phyloP scores from a whole-genome alignment of 192 early-diverging fungal genomes.

The Podila verticillata region DNA sequence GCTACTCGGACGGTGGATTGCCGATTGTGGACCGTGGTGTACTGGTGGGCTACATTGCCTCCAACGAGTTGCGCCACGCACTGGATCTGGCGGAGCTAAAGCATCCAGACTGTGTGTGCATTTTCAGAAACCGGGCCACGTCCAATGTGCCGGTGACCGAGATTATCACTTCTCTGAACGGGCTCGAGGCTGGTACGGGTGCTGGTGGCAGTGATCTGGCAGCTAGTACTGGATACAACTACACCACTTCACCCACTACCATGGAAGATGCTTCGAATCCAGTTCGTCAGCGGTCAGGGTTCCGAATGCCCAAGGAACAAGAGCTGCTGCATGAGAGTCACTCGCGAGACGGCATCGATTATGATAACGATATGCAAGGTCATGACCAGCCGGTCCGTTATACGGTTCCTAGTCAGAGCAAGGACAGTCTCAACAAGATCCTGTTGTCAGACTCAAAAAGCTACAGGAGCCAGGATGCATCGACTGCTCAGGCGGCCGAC shows the following conservation, averaged over 20 bases:
- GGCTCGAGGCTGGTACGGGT: not conserved
- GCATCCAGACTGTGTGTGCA: constrained; percentile 56
- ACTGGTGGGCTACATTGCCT: constrained; percentile 85
- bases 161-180: constrained; percentile 48
- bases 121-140: constrained; percentile 60
- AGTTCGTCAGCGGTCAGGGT: not conserved
- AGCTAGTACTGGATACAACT: no score
- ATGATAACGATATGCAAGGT: constrained; percentile 40
- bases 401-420: not conserved
- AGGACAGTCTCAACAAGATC: constrained; percentile 2
- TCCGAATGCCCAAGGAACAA: not conserved
- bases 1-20: constrained; percentile 80
- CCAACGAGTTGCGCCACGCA: constrained; percentile 81
- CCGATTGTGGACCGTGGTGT: constrained; percentile 67
- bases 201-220: not conserved
- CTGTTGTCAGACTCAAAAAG: constrained; percentile 14
- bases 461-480: not conserved
- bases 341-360: constrained; percentile 1
- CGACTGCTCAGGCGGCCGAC: not conserved
- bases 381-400: constrained; percentile 20
- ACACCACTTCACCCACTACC: no score
- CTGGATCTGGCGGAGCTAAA: constrained; percentile 57
- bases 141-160: constrained; percentile 52
- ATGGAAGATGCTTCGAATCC: not conserved
- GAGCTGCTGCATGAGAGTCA: not conserved